phyloP scores from a whole-genome alignment of 2,329 filamentous ascomycete genomes.

The Fusarium hostae region DNA sequence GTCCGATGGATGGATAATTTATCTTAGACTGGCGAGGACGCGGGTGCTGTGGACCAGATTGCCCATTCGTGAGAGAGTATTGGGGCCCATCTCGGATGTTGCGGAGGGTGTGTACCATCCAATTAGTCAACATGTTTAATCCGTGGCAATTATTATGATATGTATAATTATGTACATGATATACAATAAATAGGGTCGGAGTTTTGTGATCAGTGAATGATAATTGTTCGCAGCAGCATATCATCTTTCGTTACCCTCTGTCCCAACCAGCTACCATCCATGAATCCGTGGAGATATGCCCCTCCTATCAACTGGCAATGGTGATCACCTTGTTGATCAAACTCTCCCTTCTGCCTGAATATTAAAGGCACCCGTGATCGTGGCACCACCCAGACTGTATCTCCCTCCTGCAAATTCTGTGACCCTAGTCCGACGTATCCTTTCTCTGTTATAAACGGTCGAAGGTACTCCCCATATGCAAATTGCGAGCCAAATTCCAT shows the following conservation, averaged over 20 bases:
- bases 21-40: no score
- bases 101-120: fast-evolving
- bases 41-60: no score
- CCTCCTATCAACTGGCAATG: neutral
- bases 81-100: neutral
- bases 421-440: neutral
- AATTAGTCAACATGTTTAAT: no score
- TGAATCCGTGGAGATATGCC: neutral
- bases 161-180: no score
- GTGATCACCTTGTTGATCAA: fast-evolving
- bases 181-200: neutral
- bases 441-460: neutral
- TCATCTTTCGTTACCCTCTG: neutral
- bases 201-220: neutral
- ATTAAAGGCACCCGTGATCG: neutral
- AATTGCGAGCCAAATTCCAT: neutral
- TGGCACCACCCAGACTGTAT: neutral
- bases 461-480: neutral
- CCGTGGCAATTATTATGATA: no score
- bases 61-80: neutral
- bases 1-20: neutral
- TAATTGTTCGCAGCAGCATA: neutral
- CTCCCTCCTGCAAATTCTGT: neutral
- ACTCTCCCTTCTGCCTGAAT: neutral
- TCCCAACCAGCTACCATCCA: neutral